Evolutionary conservation across 1,284 basidiomycete species (phyloP), one percentile per base, ranked within the genome.

Genomic region (Marasmius sp.): DNA sequence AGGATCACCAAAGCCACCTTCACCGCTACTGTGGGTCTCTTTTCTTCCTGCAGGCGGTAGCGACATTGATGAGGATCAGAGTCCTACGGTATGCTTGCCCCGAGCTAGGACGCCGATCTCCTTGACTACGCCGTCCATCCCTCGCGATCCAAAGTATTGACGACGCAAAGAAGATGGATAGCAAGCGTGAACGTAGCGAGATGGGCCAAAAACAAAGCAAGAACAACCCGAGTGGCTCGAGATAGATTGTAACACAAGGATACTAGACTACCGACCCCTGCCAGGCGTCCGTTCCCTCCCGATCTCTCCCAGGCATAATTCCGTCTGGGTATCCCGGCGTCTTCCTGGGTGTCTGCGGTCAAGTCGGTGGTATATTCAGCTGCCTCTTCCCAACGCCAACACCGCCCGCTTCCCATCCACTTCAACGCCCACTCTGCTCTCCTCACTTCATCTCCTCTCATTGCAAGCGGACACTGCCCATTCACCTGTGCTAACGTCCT

Each of bases 401-500:
- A 4, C 67, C 72, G 34, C 72, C 81, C 63, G 78, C 80, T 68
- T 85, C 86, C 43, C 80, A 80, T 86, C 48, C 90, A 76, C 69
- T 88, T 84, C 49, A 89, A 86, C 73, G 91, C 88, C 64, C 87
- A 78, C 57, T 81, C 85, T 10, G 89, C 90, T 51, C 84, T 76
- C 67, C 87, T 74, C 22, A 85, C 89, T 16, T 86, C 86, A 60
- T 76, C 67, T 10, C 88, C 87, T 11, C 90, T 80, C 71, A 84
- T 74, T 38, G 77, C 81, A 41, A 83, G 85, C 6, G 87, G 87
- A 3, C 88, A 79, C 62, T 79, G 80, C 57, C 79, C 79, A 70
- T 92, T 91, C 63, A 89, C 81, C 22, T 84, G 74, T 12, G 88
- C 82, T 58, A 92, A 72, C 1, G 88, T 87, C 38, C 88, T 81